Evolutionary conservation across 345 rosid species (phyloP).

Genomic region (sweet orange (Citrus sinensis)): DNA sequence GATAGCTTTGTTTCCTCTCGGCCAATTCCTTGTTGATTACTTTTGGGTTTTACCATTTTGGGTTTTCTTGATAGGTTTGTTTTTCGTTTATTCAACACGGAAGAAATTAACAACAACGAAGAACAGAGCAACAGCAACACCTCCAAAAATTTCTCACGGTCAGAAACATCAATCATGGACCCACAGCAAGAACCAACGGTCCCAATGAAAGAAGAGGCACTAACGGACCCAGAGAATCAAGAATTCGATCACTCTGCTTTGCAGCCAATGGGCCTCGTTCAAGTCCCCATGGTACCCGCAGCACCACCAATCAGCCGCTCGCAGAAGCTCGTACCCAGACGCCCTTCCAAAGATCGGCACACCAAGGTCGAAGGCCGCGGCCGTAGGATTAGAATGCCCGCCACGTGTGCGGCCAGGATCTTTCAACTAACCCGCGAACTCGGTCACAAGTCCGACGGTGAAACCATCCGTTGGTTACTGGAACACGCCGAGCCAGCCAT

Average conservation of each 20-base stretch:
- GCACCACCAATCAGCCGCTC: conserved; percentile 14
- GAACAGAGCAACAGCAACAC: conserved; percentile 18
- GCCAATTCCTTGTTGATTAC: background rate
- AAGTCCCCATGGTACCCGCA: conserved; percentile 9
- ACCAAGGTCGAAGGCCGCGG: conserved; percentile 91
- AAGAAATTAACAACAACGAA: conserved; percentile 1
- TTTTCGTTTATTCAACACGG: conserved; percentile 20
- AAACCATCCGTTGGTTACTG: conserved; percentile 68
- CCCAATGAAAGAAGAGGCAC: conserved; percentile 37
- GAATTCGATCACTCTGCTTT: conserved; percentile 15
- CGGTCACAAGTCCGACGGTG: conserved; percentile 77
- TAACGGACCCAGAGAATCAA: conserved; percentile 24
- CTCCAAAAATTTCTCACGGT: conserved; percentile 17
- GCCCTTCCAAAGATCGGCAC: conserved; percentile 68
- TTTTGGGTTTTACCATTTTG: background rate
- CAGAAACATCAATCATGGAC: conserved; percentile 26
- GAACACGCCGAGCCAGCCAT: conserved; percentile 76
- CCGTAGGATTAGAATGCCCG: conserved; percentile 70
- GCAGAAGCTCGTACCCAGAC: conserved; percentile 21
- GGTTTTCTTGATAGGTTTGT: background rate
- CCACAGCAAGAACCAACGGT: conserved; percentile 22
- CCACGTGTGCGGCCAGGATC: conserved; percentile 73
- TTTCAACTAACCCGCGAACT: conserved; percentile 79
- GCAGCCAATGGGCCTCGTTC: conserved; percentile 12
- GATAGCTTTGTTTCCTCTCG: background rate